phyloP scores from a whole-genome alignment of 768 basidiomycete species.

The Leucogyrophana mollusca region DNA sequence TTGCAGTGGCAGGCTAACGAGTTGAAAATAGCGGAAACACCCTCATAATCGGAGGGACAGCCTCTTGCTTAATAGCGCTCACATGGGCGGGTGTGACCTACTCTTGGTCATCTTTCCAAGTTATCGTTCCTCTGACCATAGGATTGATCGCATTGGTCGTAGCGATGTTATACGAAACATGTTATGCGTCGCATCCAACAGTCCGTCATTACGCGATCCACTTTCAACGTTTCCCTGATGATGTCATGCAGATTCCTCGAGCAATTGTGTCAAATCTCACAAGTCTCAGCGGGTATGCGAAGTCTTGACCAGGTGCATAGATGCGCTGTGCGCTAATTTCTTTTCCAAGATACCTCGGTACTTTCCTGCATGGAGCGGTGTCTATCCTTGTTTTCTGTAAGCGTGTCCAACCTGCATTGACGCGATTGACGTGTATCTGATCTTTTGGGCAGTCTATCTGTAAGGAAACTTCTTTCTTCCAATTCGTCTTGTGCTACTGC shows the following conservation, averaged over 20 bases:
- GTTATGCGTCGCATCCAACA: slow-evolving; percentile 15
- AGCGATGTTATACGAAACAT: slow-evolving; percentile 37
- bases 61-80: slow-evolving; percentile 28
- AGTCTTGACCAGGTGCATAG: too few species aligned
- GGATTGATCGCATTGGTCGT: slow-evolving; percentile 35
- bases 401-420: too few species aligned
- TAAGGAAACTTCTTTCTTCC: too few species aligned
- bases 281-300: slow-evolving; percentile 20
- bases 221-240: not conserved
- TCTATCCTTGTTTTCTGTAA: too few species aligned
- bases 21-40: slow-evolving; percentile 31
- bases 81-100: slow-evolving; percentile 44
- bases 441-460: too few species aligned
- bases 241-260: slow-evolving; percentile 28
- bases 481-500: too few species aligned
- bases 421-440: too few species aligned
- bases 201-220: slow-evolving; percentile 30
- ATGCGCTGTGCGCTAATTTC: too few species aligned
- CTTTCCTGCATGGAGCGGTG: too few species aligned
- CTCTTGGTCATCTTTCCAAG: slow-evolving; percentile 37
- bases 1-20: too few species aligned
- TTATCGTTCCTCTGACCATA: slow-evolving; percentile 40
- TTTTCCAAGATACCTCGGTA: too few species aligned
- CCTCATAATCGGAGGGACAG: slow-evolving; percentile 29
- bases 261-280: slow-evolving; percentile 31